phyloP scores from a whole-genome alignment of 2,329 filamentous ascomycete genomes.

The Penicillium italicum region DNA sequence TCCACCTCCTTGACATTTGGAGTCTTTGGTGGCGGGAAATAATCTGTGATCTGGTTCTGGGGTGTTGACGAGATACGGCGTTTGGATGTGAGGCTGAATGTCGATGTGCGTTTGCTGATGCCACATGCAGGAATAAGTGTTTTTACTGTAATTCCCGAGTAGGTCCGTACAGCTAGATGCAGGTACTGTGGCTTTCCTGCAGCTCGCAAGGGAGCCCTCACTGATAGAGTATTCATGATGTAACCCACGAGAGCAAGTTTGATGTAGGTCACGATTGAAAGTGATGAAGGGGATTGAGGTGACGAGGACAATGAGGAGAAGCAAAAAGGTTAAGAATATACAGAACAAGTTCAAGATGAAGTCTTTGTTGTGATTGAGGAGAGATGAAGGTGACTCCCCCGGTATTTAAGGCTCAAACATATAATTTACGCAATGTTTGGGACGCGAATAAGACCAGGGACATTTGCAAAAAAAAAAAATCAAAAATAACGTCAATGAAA shows the following conservation, averaged over 20 bases:
- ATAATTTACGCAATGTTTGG: neutral
- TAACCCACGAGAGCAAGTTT: neutral
- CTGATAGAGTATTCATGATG: slow-evolving; percentile 31
- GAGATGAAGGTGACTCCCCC: neutral
- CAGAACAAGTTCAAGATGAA: neutral
- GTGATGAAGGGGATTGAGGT: neutral
- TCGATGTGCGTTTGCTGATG: slow-evolving; percentile 6
- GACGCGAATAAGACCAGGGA: neutral
- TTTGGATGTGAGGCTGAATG: slow-evolving; percentile 11
- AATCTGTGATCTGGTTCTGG: slow-evolving; percentile 42
- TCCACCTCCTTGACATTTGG: slow-evolving; percentile 60
- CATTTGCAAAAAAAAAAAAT: neutral
- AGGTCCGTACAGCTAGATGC: slow-evolving; percentile 24
- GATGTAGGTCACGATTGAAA: neutral
- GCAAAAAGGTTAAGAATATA: neutral
- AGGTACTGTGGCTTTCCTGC: slow-evolving; percentile 28
- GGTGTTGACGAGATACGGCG: slow-evolving; percentile 41
- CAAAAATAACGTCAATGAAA: slow-evolving; percentile 4
- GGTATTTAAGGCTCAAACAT: neutral
- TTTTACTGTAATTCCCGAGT: slow-evolving; percentile 22
- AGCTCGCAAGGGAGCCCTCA: slow-evolving; percentile 28
- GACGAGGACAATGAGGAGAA: neutral
- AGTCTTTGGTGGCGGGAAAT: slow-evolving; percentile 59
- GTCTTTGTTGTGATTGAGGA: neutral
- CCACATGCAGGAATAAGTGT: slow-evolving; percentile 17